Conservation (phyloP, 805 yeast genomes). For the Saturnispora sanitii region DNA sequence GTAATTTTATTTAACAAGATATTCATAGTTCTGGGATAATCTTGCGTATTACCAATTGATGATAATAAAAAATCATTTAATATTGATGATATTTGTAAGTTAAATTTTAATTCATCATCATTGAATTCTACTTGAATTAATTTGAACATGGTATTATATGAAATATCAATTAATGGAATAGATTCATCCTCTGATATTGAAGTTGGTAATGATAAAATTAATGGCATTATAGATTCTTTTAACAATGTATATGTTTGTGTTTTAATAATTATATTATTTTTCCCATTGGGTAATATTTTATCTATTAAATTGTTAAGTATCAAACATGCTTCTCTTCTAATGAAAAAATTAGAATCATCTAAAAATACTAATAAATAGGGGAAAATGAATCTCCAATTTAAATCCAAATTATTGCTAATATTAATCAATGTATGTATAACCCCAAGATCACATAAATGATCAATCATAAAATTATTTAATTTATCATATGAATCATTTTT, state of each 20-base stretch:
- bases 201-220: slow-evolving; percentile 23
- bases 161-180: slow-evolving; percentile 14
- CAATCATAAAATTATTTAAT: slow-evolving; percentile 15
- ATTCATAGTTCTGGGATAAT: slow-evolving; percentile 16
- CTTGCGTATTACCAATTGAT: slow-evolving; percentile 20
- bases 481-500: slow-evolving; percentile 9
- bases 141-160: slow-evolving; percentile 17
- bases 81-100: slow-evolving; percentile 15
- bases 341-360: slow-evolving; percentile 22
- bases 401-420: slow-evolving; percentile 11
- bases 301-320: slow-evolving; percentile 7
- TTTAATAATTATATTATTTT: slow-evolving; percentile 16
- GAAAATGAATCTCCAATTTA: slow-evolving; percentile 20
- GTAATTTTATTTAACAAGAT: slow-evolving; percentile 13
- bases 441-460: slow-evolving; percentile 11
- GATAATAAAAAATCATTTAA: slow-evolving; percentile 22
- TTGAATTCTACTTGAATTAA: slow-evolving; percentile 12
- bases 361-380: slow-evolving; percentile 21
- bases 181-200: slow-evolving; percentile 22
- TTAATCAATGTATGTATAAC: slow-evolving; percentile 2
- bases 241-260: slow-evolving; percentile 19
- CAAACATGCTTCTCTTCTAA: slow-evolving; percentile 19
- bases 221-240: slow-evolving; percentile 19
- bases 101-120: slow-evolving; percentile 8
- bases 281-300: slow-evolving; percentile 3